phyloP scores from a whole-genome alignment of 768 basidiomycete species.

The Lyophyllum decastes region DNA sequence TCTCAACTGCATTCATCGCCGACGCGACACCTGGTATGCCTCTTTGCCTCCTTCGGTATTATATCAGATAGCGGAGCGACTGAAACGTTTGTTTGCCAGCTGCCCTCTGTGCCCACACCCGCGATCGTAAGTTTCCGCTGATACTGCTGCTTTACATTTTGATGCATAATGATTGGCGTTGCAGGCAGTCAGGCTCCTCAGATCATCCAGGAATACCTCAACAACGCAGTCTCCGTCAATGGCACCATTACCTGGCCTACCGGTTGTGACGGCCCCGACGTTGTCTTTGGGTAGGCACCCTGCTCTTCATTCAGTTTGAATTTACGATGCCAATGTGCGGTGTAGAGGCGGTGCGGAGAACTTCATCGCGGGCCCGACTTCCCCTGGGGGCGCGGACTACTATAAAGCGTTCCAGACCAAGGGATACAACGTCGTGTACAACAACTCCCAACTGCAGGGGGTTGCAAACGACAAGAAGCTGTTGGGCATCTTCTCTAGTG shows the following conservation, averaged over 20 bases:
- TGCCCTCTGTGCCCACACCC: constrained; percentile 43
- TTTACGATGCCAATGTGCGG: background rate
- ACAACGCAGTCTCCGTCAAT: constrained; percentile 32
- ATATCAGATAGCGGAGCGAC: background rate
- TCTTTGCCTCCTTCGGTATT: background rate
- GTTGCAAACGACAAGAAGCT: constrained; percentile 34
- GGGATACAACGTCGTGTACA: constrained; percentile 43
- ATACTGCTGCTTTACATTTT: background rate
- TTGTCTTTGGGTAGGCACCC: constrained; percentile 39
- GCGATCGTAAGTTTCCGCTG: constrained; percentile 30
- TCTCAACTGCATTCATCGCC: constrained; percentile 45
- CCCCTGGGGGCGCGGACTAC: constrained; percentile 40
- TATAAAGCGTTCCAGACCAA: constrained; percentile 40
- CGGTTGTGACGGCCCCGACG: constrained; percentile 41
- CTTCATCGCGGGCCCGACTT: constrained; percentile 38
- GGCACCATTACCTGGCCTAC: constrained; percentile 41
- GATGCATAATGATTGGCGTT: background rate
- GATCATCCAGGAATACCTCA: constrained; percentile 39
- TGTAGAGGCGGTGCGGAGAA: constrained; percentile 44
- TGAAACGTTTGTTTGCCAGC: constrained; percentile 20
- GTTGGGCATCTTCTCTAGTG: constrained; percentile 45
- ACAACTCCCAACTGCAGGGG: constrained; percentile 33
- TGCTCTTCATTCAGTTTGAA: background rate
- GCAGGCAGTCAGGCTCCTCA: constrained; percentile 30
- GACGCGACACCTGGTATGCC: constrained; percentile 43